A percentile compares a stretch with the other conserved stretches of the same genome.
These are phyloP conservation scores for Theobroma cacao DNA, from an alignment of 345 rosid genomes.

Conservation along the genomic window DNA sequence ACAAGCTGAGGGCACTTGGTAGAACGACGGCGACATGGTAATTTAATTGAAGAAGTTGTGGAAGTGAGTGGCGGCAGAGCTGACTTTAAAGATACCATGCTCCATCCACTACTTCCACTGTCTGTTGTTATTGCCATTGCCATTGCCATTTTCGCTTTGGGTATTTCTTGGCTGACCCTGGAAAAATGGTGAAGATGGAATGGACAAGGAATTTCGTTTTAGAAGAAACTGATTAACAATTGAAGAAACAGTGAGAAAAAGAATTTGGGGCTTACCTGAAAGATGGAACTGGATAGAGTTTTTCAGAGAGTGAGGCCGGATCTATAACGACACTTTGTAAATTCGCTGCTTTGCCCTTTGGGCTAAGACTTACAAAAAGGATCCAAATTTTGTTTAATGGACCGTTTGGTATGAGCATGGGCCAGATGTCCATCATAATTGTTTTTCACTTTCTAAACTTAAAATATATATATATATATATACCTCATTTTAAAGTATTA, in stretches of 20 bases:
- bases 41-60: conserved; percentile 30
- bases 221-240: background rate
- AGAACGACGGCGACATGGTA: conserved; percentile 24
- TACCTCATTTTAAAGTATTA: too few relatives aligned
- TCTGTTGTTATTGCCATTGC: conserved; percentile 40
- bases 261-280: background rate
- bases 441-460: too few relatives aligned
- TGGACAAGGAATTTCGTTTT: conserved; percentile 10
- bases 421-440: too few relatives aligned
- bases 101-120: conserved; percentile 44
- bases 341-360: background rate
- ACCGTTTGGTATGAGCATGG: too few relatives aligned
- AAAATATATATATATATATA: too few relatives aligned
- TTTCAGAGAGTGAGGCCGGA: background rate
- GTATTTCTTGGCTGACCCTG: background rate
- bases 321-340: background rate
- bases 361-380: background rate
- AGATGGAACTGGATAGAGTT: background rate
- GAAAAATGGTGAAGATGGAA: conserved; percentile 12
- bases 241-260: background rate
- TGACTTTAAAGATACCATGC: conserved; percentile 57
- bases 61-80: conserved; percentile 57
- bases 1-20: conserved; percentile 22
- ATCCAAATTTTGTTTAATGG: background rate
- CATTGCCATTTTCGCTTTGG: conserved; percentile 32